These are phyloP conservation scores for Hapsidospora chrysogenum DNA, from an alignment of 495 filamentous ascomycete genomes.

Conservation along the genomic window DNA sequence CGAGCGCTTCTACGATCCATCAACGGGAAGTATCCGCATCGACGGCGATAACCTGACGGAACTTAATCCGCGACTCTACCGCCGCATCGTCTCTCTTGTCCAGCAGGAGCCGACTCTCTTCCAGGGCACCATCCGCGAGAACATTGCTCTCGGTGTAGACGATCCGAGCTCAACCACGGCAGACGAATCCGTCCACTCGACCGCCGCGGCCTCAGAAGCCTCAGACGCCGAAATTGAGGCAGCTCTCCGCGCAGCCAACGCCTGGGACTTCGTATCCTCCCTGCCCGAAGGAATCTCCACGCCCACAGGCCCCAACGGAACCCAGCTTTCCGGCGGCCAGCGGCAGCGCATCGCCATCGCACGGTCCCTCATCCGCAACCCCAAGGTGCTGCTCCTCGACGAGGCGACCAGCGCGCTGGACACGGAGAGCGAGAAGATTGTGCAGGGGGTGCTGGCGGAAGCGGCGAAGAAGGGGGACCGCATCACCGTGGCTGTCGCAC, in stretches of 20 bases:
- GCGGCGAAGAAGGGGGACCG: constrained; percentile 8
- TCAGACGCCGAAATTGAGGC: constrained; percentile 18
- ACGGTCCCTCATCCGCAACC: constrained; percentile 46
- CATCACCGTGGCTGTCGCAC: constrained; percentile 3
- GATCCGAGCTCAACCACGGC: constrained; percentile 3
- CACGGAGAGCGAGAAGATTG: constrained; percentile 23
- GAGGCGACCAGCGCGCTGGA: constrained; percentile 54
- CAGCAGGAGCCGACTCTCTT: constrained; percentile 25
- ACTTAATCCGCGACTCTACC: constrained; percentile 22
- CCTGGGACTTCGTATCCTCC: constrained; percentile 24
- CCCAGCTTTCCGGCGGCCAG: constrained; percentile 44
- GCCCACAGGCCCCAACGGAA: constrained; percentile 35
- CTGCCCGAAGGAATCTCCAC: constrained; percentile 36
- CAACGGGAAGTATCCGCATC: constrained; percentile 32
- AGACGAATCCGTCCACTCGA: neutral
- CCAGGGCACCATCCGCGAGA: constrained; percentile 26
- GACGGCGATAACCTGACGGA: constrained; percentile 24
- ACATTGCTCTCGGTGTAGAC: constrained; percentile 19
- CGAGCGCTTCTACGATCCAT: constrained; percentile 43
- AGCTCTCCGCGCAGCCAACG: constrained; percentile 15
- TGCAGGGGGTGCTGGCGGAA: constrained; percentile 17
- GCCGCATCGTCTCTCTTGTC: constrained; percentile 21
- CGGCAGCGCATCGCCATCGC: constrained; percentile 49
- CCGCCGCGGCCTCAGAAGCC: constrained; percentile 16
- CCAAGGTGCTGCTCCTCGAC: constrained; percentile 58